Evolutionary conservation across 805 yeast genomes (phyloP), one percentile per base, ranked within the genome.

Genomic region (Metschnikowia santaceciliae): DNA sequence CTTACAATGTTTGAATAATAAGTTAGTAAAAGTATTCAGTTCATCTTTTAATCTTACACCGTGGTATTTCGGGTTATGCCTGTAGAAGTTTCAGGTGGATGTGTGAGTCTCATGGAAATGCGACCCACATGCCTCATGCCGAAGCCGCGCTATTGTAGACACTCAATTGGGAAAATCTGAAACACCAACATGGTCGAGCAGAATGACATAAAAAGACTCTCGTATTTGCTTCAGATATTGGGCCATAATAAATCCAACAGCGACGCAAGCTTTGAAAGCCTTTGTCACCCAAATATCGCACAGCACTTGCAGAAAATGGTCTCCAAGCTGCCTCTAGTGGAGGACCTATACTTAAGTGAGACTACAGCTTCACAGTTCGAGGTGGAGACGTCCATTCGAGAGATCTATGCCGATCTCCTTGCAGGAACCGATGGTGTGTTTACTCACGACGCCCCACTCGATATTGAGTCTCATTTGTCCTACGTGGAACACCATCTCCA

Each of bases 401-500:
- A 56, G 8, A 60, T 75, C 10, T 69, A 74, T 56, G 57, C 67
- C 46, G 54, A 65, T 8, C 36, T 57, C 5, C 49, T 55, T 15
- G 62, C 53, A 26, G 5, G 56, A 4, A 38, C 32, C 6, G 57
- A 48, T 11, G 49, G 49, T 11, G 41, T 42, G 1, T 37, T 17
- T 35, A 42, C 54, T 3, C 38, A 39, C 11, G 36, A 64, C 61
- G 34, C 34, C 3, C 48, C 49, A 5, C 52, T 57, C 13, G 51
- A 50, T n/a, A 47, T 48, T 14, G 64, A 64, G 4, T 53, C 57
- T 1, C 90, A 86, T 61, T 49, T 63, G 8, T 53, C 55, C 46
- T 86, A 75, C 60, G 65, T 81, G 13, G 65, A 70, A 19, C 51
- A 61, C n/a, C 69, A 72, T 17, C 67, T 82, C 22, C 57, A 63